Evolutionary conservation across 2,329 filamentous ascomycete species (phyloP), one percentile per base, ranked within the genome.

Genomic region (Colletotrichum tabaci): DNA sequence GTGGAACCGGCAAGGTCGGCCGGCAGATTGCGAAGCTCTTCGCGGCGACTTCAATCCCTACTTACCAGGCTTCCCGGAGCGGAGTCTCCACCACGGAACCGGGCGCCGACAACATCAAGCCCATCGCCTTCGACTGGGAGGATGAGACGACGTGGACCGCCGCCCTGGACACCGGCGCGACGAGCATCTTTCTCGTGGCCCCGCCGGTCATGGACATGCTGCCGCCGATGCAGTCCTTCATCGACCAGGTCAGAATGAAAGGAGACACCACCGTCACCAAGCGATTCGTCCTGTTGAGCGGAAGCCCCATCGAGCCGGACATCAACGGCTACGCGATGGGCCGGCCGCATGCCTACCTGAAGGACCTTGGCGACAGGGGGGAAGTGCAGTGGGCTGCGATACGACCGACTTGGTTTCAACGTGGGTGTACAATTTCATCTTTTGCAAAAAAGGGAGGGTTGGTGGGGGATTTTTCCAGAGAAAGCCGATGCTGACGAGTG

Each of bases 371-470:
- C 15, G 74, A 77, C 18, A 56, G 67, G 26, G 81, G 79, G 0
- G 77, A 80, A 18, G 74, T 84, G 1, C 83, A 84, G 62, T 87
- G 82, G 79, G 79, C 80, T 6, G 80, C 85, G 9, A 68, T 88
- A 73, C 75, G 84, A 67, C 84, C 85, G 5, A 84, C 82, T 18
- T 88, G 85, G 84, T 87, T 88, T 67, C 84, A 85, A 78, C 79
- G 83, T 84, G 77, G 70, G 78, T 30, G 30, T 9, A 30, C 23
- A 44, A 6, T 50, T 12, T 18, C 53, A 49, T 9, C 1, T 35
- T 35, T 9, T 35, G 30, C 30, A 35, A 35, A 35, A 35, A 26
- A 2, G 30, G 30, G 30, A 8, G 30, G 30, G 30, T n/a, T n/a
- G 8, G 30, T 35, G 35, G 30, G 30, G 8, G 8, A 9, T 10